phyloP scores from a whole-genome alignment of 176 grass and related monocot genomes.

The Oryza punctata region DNA sequence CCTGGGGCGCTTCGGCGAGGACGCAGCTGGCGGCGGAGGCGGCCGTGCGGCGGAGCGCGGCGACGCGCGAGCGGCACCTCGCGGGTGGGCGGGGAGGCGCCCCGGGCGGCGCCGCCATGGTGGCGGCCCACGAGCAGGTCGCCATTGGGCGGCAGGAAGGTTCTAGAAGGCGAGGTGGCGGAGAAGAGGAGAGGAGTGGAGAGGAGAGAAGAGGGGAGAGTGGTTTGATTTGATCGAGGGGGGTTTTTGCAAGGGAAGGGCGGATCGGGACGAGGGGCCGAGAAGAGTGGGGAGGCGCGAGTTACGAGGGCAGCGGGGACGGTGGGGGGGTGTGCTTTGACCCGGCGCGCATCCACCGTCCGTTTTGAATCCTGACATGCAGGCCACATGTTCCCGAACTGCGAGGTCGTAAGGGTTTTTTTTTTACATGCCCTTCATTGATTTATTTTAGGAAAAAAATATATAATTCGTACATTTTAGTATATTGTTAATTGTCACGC shows the following conservation, averaged over 20 bases:
- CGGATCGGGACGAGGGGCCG: neutral
- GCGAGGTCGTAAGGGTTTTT: too few species aligned
- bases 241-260: neutral
- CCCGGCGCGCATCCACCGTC: too few species aligned
- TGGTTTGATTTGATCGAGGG: neutral
- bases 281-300: too few species aligned
- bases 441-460: too few species aligned
- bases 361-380: too few species aligned
- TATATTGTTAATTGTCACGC: too few species aligned
- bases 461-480: too few species aligned
- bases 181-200: neutral
- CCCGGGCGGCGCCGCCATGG: neutral
- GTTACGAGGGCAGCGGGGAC: too few species aligned
- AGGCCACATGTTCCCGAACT: too few species aligned
- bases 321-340: too few species aligned
- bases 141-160: constrained; percentile 30
- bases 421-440: too few species aligned
- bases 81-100: too few species aligned
- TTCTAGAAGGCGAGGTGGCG: neutral
- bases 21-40: constrained; percentile 30
- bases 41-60: neutral
- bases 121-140: neutral
- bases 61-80: neutral
- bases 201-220: neutral
- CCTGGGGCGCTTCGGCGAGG: constrained; percentile 14